A percentile compares a stretch with the other conserved stretches of the same genome.
phyloP scores from a whole-genome alignment of 129 eudicot species.

The Calendula officinalis region DNA sequence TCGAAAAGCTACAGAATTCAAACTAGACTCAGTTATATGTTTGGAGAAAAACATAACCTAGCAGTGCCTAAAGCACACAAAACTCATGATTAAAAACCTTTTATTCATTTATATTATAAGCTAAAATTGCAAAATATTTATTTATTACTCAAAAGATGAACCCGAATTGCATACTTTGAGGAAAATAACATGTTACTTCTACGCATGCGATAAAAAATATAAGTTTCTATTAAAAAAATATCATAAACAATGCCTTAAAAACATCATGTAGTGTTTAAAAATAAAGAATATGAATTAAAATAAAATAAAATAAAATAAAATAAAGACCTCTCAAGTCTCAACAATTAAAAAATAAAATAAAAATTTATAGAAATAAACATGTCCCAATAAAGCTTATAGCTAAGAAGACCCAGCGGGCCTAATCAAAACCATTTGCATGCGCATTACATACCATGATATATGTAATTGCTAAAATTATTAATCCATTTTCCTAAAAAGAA shows the following conservation, averaged over 20 bases:
- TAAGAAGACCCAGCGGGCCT: slow-evolving; percentile 26
- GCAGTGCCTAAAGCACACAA: slow-evolving; percentile 9
- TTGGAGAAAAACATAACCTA: neutral
- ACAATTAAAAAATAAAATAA: neutral
- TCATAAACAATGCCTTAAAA: slow-evolving; percentile 20
- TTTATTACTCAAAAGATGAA: slow-evolving; percentile 27
- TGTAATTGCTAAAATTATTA: neutral
- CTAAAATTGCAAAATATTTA: slow-evolving; percentile 13
- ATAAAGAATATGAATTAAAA: neutral
- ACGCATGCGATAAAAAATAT: slow-evolving; percentile 18
- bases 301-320: neutral
- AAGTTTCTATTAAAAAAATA: neutral
- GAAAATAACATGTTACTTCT: neutral
- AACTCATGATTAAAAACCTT: slow-evolving; percentile 26
- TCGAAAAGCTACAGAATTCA: too few species aligned
- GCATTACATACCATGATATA: slow-evolving; percentile 4
- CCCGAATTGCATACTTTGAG: slow-evolving; percentile 28
- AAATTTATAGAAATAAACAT: slow-evolving; percentile 14
- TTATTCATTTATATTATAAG: neutral
- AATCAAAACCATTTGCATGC: slow-evolving; percentile 40
- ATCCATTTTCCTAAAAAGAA: neutral
- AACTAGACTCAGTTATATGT: too few species aligned
- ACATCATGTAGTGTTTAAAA: slow-evolving; percentile 5
- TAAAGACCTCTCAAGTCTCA: neutral
- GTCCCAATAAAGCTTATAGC: slow-evolving; percentile 35